phyloP scores from a whole-genome alignment of 2,329 filamentous ascomycete genomes.

The Phaeosphaeria sp. region DNA sequence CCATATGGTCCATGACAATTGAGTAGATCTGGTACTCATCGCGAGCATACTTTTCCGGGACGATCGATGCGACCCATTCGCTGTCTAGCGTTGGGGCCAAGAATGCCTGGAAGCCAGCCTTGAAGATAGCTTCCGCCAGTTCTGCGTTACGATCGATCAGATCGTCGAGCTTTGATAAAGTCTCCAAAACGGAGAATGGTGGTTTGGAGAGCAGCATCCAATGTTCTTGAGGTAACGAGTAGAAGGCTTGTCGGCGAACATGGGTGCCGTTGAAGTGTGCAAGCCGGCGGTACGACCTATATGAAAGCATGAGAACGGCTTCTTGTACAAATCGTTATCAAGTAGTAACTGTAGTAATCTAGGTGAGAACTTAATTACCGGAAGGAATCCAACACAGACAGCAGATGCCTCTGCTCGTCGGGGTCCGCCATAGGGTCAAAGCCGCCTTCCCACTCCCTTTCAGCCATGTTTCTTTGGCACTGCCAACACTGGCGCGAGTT shows the following conservation, averaged over 20 bases:
- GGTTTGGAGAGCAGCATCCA: conserved; percentile 81
- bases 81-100: conserved; percentile 39
- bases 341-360: neutral
- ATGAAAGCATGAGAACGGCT: neutral
- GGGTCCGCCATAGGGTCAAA: conserved; percentile 73
- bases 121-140: conserved; percentile 78
- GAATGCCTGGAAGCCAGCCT: conserved; percentile 47
- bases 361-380: conserved; percentile 66
- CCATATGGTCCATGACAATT: conserved; percentile 68
- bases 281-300: conserved; percentile 80
- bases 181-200: conserved; percentile 83
- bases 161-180: conserved; percentile 78
- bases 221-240: conserved; percentile 82
- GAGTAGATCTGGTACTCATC: conserved; percentile 44
- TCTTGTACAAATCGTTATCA: neutral
- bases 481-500: neutral
- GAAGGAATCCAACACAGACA: conserved; percentile 86
- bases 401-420: conserved; percentile 81
- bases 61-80: conserved; percentile 41
- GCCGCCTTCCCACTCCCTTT: conserved; percentile 63
- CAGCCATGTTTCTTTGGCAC: conserved; percentile 21
- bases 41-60: conserved; percentile 34
- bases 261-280: conserved; percentile 93
- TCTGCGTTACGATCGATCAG: conserved; percentile 89
- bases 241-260: conserved; percentile 88